Conservation (phyloP, 2,329 filamentous ascomycete genomes). For the Cordyceps javanica region DNA sequence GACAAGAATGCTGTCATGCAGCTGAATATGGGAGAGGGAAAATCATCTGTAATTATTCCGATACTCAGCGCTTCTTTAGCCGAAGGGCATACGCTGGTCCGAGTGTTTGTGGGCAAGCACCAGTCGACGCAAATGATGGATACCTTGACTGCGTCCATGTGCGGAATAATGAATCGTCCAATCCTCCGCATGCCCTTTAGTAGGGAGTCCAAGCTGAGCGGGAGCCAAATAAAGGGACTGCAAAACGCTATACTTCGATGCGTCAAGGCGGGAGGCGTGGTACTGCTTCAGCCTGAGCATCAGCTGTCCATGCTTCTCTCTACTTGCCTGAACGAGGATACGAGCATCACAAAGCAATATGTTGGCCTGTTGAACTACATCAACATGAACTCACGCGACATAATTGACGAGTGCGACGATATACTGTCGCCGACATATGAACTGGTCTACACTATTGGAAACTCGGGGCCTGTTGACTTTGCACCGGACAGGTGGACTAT, state of each 20-base stretch:
- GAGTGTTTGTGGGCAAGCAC: slow-evolving; percentile 56
- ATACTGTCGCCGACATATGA: slow-evolving; percentile 56
- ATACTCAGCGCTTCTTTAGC: slow-evolving; percentile 52
- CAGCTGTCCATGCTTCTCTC: slow-evolving; percentile 58
- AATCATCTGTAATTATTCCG: slow-evolving; percentile 63
- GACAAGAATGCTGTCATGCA: slow-evolving; percentile 51
- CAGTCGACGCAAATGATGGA: slow-evolving; percentile 56
- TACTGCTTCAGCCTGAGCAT: slow-evolving; percentile 59
- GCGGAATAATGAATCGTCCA: slow-evolving; percentile 47
- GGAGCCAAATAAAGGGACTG: slow-evolving; percentile 29
- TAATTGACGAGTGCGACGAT: slow-evolving; percentile 62
- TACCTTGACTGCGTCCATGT: slow-evolving; percentile 47
- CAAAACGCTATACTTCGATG: slow-evolving; percentile 37
- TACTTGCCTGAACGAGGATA: slow-evolving; percentile 32
- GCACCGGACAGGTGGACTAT: slow-evolving; percentile 50
- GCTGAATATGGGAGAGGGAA: slow-evolving; percentile 67
- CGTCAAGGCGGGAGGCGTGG: slow-evolving; percentile 42
- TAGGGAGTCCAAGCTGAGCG: slow-evolving; percentile 34
- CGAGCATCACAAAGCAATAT: slow-evolving; percentile 26
- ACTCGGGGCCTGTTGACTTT: slow-evolving; percentile 42
- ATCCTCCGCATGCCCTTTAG: slow-evolving; percentile 56
- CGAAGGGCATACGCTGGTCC: slow-evolving; percentile 42
- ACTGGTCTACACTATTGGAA: slow-evolving; percentile 56
- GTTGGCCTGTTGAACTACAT: slow-evolving; percentile 40
- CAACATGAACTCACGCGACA: slow-evolving; percentile 39